These are phyloP conservation scores for Fusarium foetens DNA, from an alignment of 2,329 filamentous ascomycete species.

Conservation along the genomic window DNA sequence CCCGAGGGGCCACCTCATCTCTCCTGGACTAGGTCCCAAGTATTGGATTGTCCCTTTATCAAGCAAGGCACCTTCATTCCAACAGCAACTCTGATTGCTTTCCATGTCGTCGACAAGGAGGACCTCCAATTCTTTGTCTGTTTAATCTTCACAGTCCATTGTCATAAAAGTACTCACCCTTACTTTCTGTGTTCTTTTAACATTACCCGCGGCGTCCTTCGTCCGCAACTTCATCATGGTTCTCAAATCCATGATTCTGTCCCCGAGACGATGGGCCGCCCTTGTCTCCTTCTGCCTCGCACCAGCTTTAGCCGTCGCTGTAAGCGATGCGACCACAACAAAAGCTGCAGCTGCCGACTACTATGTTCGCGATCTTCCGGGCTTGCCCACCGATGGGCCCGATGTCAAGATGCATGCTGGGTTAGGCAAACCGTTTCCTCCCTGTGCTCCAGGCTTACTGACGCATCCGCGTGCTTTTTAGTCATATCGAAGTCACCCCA, in stretches of 20 bases:
- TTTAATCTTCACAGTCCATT: conserved; percentile 3
- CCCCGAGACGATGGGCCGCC: conserved; percentile 47
- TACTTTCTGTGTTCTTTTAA: conserved; percentile 11
- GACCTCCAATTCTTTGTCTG: neutral
- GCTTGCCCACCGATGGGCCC: conserved; percentile 76
- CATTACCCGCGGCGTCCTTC: conserved; percentile 28
- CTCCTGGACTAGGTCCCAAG: conserved; percentile 12
- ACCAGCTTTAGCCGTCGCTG: conserved; percentile 49
- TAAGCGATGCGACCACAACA: conserved; percentile 37
- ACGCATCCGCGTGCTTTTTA: conserved; percentile 51
- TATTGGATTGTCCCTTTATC: conserved; percentile 18
- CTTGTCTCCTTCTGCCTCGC: conserved; percentile 55
- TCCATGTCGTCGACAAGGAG: conserved; percentile 15
- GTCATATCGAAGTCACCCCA: conserved; percentile 89
- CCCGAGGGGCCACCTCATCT: conserved; percentile 37
- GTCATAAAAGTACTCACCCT: conserved; percentile 14
- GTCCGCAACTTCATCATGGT: conserved; percentile 41
- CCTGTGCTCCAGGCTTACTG: conserved; percentile 28
- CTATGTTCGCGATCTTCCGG: conserved; percentile 86
- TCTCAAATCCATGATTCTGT: conserved; percentile 37
- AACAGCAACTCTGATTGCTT: conserved; percentile 26
- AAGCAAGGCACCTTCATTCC: conserved; percentile 24
- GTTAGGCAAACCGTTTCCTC: conserved; percentile 62
- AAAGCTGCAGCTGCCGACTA: conserved; percentile 74
- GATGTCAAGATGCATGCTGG: conserved; percentile 98